phyloP scores from a whole-genome alignment of 2,329 filamentous ascomycete genomes.

The Alternaria consortialis region DNA sequence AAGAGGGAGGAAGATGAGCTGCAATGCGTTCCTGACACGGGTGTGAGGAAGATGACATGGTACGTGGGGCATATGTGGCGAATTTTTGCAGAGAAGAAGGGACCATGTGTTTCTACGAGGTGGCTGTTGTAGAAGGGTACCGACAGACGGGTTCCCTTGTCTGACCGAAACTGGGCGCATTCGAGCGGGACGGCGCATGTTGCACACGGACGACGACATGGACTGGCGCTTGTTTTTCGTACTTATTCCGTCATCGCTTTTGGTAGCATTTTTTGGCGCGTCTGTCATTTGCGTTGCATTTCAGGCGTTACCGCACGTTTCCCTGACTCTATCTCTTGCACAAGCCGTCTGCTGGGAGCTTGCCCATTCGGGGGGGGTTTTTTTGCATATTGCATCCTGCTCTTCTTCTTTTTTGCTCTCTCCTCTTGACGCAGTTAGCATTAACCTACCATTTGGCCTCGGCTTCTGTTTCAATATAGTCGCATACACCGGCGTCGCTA shows the following conservation, averaged over 20 bases:
- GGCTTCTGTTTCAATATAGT: neutral
- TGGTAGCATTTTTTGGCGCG: neutral
- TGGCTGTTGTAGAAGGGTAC: conserved; percentile 6
- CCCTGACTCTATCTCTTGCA: neutral
- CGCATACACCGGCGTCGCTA: neutral
- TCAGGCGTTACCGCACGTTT: conserved; percentile 5
- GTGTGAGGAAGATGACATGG: neutral
- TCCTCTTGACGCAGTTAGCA: neutral
- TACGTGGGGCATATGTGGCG: neutral
- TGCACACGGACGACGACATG: conserved; percentile 6
- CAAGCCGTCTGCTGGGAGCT: neutral
- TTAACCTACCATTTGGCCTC: neutral
- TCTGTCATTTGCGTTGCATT: conserved; percentile 11
- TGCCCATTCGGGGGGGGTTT: neutral
- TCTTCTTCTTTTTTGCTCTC: neutral
- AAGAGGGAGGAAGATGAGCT: conserved; percentile 4
- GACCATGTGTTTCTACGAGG: conserved; percentile 5
- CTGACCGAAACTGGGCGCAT: conserved; percentile 11
- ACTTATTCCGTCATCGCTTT: neutral
- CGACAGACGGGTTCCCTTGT: conserved; percentile 16
- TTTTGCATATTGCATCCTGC: neutral
- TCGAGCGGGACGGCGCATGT: conserved; percentile 8
- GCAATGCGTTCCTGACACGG: conserved; percentile 3
- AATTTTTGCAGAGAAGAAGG: neutral
- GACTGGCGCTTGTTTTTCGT: neutral